Base-by-base conservation (phyloP, 139 green algal species). In the Chlorella sp. region DNA sequence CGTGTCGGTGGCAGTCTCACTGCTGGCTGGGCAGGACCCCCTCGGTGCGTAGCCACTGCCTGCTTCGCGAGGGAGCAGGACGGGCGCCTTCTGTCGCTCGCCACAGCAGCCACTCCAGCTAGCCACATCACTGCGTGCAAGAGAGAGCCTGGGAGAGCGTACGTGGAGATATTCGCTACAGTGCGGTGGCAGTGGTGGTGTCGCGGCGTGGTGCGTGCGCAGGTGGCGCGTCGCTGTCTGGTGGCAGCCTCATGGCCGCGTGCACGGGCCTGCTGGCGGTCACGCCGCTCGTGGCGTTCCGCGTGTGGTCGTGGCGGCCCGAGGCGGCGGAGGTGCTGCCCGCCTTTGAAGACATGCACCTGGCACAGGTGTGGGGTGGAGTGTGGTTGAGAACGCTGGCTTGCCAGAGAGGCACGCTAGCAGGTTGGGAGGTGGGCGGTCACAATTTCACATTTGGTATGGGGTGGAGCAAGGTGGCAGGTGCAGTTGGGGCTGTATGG, bases 301-400 rank as follows among this genome's bases (percentile, higher is more conserved):
- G 79, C 2, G 35, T 34, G 3, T 84, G 74, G 79, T 69, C 34
- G 22, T 84, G 79, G 79, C 74, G 33, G 0, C 66, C 70, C 1
- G 49, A 35, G 0, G 74, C 74, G 2, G 30, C 36, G 1, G 14
- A 75, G 31, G 60, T n/a, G 30, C 1, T 80, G 27, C 73, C 78
- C 29, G 63, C 67, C 4, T 32, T 83, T 20, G 70, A 79, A 62
- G 78, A 78, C 49, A 68, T 73, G 64, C 64, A 72, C 49, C 5
- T 42, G 49, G 3, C 23, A 20, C 73, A 78, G 64, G 34, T 77
- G 36, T 31, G 61, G 20, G 33, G n/a, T n/a, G n/a, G n/a, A n/a
- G n/a, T n/a, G n/a, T n/a, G n/a, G n/a, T n/a, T n/a, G n/a, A n/a
- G n/a, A n/a, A n/a, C n/a, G n/a, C n/a, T n/a, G n/a, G n/a, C n/a